These are phyloP conservation scores for Cyclotella baltica DNA, from an alignment of 108 stramenopile species.

Conservation along the genomic window DNA sequence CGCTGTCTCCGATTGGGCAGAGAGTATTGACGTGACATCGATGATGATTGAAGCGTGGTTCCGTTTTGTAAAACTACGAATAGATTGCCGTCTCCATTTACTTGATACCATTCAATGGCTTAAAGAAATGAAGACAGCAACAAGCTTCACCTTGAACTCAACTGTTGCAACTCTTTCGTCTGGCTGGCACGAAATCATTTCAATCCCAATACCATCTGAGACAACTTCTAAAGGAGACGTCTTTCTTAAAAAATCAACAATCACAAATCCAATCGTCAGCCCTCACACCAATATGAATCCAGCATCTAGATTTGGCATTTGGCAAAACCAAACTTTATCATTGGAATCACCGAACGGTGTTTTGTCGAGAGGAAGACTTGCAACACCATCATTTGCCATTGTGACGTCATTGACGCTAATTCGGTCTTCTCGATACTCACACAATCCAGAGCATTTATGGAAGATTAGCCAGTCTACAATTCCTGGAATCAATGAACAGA, in stretches of 20 bases:
- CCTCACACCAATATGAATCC: neutral
- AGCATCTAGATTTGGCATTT: neutral
- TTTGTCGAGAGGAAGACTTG: neutral
- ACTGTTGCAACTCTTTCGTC: slow-evolving; percentile 1
- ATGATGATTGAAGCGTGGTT: neutral
- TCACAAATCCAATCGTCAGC: neutral
- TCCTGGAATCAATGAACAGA: neutral
- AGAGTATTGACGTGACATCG: neutral
- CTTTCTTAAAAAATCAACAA: neutral
- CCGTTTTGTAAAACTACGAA: neutral
- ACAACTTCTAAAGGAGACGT: neutral
- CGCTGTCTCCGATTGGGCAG: neutral
- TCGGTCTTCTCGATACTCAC: neutral
- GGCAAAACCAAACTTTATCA: neutral
- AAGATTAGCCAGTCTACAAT: neutral
- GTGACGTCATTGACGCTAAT: neutral
- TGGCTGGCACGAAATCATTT: neutral
- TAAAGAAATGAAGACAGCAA: neutral
- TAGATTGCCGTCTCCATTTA: neutral
- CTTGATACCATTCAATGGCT: neutral
- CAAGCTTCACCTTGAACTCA: neutral
- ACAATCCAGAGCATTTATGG: neutral
- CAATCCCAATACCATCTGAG: neutral
- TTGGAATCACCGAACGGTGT: too few species aligned
- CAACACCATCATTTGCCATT: neutral